Evolutionary conservation across 139 green algal genomes (phyloP).

Genomic region (Coelastrella sp.): DNA sequence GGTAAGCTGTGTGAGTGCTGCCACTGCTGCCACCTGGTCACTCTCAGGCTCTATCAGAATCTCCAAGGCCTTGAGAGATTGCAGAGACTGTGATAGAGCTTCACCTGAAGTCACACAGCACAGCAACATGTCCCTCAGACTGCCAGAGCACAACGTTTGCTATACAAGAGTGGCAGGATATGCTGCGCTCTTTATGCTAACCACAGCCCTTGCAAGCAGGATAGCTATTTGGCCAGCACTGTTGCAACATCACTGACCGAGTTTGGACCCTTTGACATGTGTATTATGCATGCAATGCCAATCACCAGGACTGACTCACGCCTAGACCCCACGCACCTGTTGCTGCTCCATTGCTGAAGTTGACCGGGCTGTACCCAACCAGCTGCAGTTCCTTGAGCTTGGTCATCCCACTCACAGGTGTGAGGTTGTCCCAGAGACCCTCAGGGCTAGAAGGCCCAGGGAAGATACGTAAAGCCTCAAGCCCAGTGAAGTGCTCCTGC

Average conservation of each 20-base stretch:
- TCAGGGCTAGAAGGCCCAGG: background rate
- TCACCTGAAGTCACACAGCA: conserved; percentile 9
- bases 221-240: no score
- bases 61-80: background rate
- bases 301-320: background rate
- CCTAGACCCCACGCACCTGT: background rate
- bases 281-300: no score
- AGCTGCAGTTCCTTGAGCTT: conserved; percentile 44
- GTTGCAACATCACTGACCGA: no score
- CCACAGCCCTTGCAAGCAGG: no score
- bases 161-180: no score
- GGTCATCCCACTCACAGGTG: background rate
- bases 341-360: conserved; percentile 38
- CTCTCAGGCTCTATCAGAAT: conserved; percentile 21
- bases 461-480: conserved; percentile 25
- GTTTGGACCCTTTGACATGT: no score
- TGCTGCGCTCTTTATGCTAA: no score
- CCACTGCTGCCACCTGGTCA: conserved; percentile 39
- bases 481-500: conserved; percentile 1
- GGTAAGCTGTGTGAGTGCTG: conserved; percentile 34
- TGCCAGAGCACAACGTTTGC: no score
- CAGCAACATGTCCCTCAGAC: background rate
- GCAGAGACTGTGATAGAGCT: conserved; percentile 10
- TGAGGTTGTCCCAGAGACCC: conserved; percentile 11
- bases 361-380: conserved; percentile 40